A percentile compares a stretch with the other conserved stretches of the same genome.
Evolutionary conservation across 768 basidiomycete genomes (phyloP).

Genomic region (Lactarius vividus): DNA sequence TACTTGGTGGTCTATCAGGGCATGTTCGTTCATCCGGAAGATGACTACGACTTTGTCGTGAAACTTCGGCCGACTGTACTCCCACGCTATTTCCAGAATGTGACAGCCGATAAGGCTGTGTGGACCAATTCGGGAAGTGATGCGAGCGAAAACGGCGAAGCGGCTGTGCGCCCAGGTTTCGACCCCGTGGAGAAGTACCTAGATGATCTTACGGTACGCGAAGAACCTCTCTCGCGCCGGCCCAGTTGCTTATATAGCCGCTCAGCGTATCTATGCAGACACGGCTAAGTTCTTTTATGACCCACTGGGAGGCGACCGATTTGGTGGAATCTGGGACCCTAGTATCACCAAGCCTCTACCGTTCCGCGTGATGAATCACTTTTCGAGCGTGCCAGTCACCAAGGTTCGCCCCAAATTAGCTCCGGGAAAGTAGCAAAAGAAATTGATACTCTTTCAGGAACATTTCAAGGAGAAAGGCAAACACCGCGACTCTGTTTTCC

Average conservation of each 20-base stretch:
- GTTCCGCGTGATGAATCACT: slow-evolving; percentile 82
- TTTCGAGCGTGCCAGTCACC: slow-evolving; percentile 58
- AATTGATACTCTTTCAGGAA: slow-evolving; percentile 7
- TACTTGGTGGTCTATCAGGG: slow-evolving; percentile 43
- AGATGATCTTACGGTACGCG: slow-evolving; percentile 66
- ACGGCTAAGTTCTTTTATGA: slow-evolving; percentile 86
- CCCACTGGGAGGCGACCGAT: slow-evolving; percentile 68
- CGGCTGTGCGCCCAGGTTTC: slow-evolving; percentile 59
- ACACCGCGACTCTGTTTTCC: slow-evolving; percentile 56
- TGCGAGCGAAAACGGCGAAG: slow-evolving; percentile 31
- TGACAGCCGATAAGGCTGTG: slow-evolving; percentile 48
- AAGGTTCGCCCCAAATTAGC: slow-evolving; percentile 33
- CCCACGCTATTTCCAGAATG: slow-evolving; percentile 73
- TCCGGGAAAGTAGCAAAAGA: background rate
- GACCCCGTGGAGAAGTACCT: slow-evolving; percentile 73
- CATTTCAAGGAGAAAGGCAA: slow-evolving; percentile 35
- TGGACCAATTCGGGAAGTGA: slow-evolving; percentile 52
- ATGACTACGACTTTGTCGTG: slow-evolving; percentile 84
- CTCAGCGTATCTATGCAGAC: slow-evolving; percentile 67
- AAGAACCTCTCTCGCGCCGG: background rate
- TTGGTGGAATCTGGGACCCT: slow-evolving; percentile 89
- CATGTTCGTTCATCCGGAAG: slow-evolving; percentile 80
- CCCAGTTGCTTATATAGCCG: background rate
- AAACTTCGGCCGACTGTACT: slow-evolving; percentile 62
- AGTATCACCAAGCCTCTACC: slow-evolving; percentile 55